A percentile compares a stretch with the other conserved stretches of the same genome.
phyloP scores from a whole-genome alignment of 2,329 filamentous ascomycete species.

The Curvularia eragrostidis region DNA sequence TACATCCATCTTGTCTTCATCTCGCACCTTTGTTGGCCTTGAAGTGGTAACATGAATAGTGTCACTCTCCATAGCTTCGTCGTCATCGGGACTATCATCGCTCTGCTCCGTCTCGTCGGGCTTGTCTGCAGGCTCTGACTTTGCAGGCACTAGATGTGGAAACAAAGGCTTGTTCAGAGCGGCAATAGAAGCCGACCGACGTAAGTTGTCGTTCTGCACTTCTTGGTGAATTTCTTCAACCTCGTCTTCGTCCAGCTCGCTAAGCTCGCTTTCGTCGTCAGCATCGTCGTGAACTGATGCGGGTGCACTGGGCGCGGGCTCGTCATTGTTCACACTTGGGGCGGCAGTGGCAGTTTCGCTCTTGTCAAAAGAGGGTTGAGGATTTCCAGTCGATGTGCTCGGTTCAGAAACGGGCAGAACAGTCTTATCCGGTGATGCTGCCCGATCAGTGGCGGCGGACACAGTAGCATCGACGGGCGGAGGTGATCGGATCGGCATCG shows the following conservation, averaged over 20 bases:
- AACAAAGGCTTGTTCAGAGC: constrained; percentile 33
- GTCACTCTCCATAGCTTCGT: not conserved
- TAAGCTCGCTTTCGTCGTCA: constrained; percentile 63
- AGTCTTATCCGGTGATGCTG: constrained; percentile 31
- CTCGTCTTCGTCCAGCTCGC: constrained; percentile 57
- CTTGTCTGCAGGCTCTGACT: constrained; percentile 4
- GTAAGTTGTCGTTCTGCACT: constrained; percentile 20
- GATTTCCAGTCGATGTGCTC: constrained; percentile 20
- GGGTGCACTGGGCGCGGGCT: constrained; percentile 58
- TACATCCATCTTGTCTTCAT: constrained; percentile 12
- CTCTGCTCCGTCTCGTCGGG: not conserved
- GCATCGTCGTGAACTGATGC: constrained; percentile 63
- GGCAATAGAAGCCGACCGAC: constrained; percentile 26
- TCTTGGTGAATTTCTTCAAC: constrained; percentile 45
- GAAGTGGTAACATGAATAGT: not conserved
- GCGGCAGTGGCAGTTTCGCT: constrained; percentile 52
- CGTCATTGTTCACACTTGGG: constrained; percentile 40
- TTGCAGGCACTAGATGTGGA: constrained; percentile 28
- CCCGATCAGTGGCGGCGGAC: constrained; percentile 17
- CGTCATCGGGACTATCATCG: not conserved
- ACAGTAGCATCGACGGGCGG: constrained; percentile 26
- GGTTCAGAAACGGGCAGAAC: constrained; percentile 6
- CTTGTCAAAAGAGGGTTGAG: constrained; percentile 27
- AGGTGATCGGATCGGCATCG: constrained; percentile 47
- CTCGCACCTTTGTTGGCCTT: not conserved